Conservation (phyloP, 192 early-diverging fungal species). For the Podochytrium sp. region DNA sequence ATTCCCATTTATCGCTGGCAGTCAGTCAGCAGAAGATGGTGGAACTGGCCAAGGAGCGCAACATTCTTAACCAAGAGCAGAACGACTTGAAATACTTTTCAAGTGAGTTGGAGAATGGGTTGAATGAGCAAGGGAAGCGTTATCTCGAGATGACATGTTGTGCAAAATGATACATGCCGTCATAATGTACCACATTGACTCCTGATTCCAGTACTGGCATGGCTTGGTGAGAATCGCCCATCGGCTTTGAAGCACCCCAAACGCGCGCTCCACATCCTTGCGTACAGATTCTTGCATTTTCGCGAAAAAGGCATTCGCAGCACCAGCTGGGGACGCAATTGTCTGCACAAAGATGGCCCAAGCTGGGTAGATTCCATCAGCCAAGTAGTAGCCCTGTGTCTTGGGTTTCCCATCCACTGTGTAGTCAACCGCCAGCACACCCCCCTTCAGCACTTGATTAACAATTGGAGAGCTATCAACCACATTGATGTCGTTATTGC, state of each 20-base stretch:
- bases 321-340: background rate
- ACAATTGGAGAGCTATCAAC: background rate
- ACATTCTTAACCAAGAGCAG: background rate
- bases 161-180: slow-evolving; percentile 22
- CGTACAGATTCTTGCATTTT: slow-evolving; percentile 22
- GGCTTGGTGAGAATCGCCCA: background rate
- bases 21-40: background rate
- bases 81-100: background rate
- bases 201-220: slow-evolving; percentile 3
- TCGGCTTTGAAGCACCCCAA: slow-evolving; percentile 18
- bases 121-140: background rate
- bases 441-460: background rate
- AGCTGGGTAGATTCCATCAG: slow-evolving; percentile 25
- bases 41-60: background rate
- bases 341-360: slow-evolving; percentile 18
- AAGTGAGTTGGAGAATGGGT: background rate
- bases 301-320: slow-evolving; percentile 2
- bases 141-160: slow-evolving; percentile 1
- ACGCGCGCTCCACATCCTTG: slow-evolving; percentile 27
- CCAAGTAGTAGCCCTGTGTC: slow-evolving; percentile 2
- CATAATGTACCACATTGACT: slow-evolving; percentile 1
- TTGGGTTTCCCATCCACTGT: background rate
- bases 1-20: background rate
- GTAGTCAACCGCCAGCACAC: background rate
- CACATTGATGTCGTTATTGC: slow-evolving; percentile 2